Base-by-base conservation (phyloP, 805 yeast species). In the Wickerhamiella spandovensis region DNA sequence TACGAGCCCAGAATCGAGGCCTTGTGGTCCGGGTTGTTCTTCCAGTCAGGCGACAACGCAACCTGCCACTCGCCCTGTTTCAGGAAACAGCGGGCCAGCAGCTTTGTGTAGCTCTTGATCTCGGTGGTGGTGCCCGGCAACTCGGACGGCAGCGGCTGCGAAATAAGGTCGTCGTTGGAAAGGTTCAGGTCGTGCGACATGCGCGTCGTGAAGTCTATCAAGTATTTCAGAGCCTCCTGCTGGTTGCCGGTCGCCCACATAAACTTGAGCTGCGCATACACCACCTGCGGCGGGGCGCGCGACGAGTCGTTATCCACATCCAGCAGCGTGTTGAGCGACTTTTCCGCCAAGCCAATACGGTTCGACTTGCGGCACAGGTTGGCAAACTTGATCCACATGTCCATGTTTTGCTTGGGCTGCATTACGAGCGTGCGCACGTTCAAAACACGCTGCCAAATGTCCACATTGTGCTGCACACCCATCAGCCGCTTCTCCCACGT, bases 61-160 rank as follows among this genome's bases (percentile, higher is more conserved):
- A 90, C 84, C 62, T 88, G 92, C 99, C 99, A 92, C 65, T 92
- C 97, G 58, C 99, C 98, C 68, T 92, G 98, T 61, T 92, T 94
- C 66, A 90, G 72, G 69, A 89, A 92, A 60, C 98, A 92, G 55
- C 97, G 75, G 0, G 98, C 97, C 43, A 92, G 69, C 24, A 94
- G 70, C 56, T 77, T 82, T 12, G 96, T 87, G 61, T 86, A 84
- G 53, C 82, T 86, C 56, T 82, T 84, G 48, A 84, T 84, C 61
- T 82, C 89, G 49, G 80, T 80, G 1, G 62, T 56, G 10, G 80
- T 78, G 21, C 83, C 85, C 1, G 85, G 83, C 3, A 79, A 64
- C 17, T 73, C 76, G 5, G 85, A 77, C 0, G 95, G 95, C 43
- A 84, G 67, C 37, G 92, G 89, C 60, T 85, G 94, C 2, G 89